phyloP scores from a whole-genome alignment of 2,329 filamentous ascomycete genomes.

The Boeremia exigua region DNA sequence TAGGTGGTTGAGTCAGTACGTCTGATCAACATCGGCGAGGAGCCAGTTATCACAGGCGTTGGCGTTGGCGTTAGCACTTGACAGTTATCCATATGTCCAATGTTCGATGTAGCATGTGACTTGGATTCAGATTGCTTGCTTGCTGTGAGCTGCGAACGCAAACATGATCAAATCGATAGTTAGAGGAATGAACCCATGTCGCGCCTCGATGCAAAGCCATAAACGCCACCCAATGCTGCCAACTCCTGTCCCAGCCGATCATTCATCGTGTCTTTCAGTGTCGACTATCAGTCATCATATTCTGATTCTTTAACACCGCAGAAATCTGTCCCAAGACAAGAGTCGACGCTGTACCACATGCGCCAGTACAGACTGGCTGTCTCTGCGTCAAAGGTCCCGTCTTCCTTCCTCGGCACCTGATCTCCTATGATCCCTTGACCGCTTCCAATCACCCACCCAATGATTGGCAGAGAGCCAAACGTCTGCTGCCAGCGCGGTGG shows the following conservation, averaged over 20 bases:
- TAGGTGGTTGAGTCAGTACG: constrained; percentile 52
- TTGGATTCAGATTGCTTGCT: background rate
- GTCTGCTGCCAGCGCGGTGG: constrained; percentile 50
- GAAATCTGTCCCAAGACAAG: constrained; percentile 64
- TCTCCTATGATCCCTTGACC: constrained; percentile 71
- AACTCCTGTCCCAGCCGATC: constrained; percentile 2
- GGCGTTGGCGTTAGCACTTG: constrained; percentile 12
- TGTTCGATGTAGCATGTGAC: background rate
- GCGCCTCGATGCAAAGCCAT: background rate
- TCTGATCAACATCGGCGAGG: constrained; percentile 26
- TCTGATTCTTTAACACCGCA: constrained; percentile 64
- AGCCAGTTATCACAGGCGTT: constrained; percentile 10
- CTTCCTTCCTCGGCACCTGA: constrained; percentile 73
- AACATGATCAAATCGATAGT: background rate
- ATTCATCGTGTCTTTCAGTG: constrained; percentile 1
- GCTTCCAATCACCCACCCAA: constrained; percentile 51
- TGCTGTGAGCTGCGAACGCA: background rate
- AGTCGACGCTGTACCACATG: constrained; percentile 64
- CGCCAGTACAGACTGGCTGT: constrained; percentile 66
- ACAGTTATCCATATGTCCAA: background rate
- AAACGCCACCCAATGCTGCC: constrained; percentile 24
- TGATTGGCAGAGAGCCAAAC: constrained; percentile 59
- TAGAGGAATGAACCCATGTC: background rate
- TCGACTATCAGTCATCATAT: constrained; percentile 40
- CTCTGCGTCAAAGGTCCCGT: constrained; percentile 79